Conservation (phyloP, 2,329 filamentous ascomycete genomes). For the Trichoderma sp. region DNA sequence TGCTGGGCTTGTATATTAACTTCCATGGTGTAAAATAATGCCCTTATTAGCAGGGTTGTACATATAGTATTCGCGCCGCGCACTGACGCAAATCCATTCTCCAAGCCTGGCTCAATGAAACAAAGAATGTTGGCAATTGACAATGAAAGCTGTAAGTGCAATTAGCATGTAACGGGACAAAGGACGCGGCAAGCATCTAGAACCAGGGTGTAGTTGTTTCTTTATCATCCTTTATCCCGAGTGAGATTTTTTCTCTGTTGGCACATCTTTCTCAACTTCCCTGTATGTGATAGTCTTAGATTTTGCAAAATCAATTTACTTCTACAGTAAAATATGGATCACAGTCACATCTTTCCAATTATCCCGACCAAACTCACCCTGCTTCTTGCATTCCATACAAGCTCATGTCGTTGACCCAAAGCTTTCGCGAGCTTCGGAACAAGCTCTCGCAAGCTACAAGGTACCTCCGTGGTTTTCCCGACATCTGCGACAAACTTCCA, state of each 20-base stretch:
- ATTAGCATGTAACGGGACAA: not conserved
- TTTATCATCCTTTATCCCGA: not conserved
- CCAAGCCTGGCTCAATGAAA: not conserved
- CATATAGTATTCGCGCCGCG: not conserved
- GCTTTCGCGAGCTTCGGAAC: not conserved
- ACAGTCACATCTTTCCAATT: not conserved
- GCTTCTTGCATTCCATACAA: not conserved
- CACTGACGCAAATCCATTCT: not conserved
- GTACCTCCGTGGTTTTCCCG: slow-evolving; percentile 8
- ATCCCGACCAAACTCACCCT: not conserved
- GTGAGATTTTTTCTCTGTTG: not conserved
- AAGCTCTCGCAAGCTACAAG: not conserved
- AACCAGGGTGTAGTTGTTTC: not conserved
- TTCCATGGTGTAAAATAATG: not conserved
- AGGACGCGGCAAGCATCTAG: not conserved
- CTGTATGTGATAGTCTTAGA: not conserved
- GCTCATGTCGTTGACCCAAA: not conserved
- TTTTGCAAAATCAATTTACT: not conserved
- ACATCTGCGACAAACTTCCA: not conserved
- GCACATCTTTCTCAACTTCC: not conserved
- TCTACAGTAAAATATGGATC: not conserved
- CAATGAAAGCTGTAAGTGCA: not conserved
- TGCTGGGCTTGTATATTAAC: slow-evolving; percentile 11
- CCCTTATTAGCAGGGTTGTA: slow-evolving; percentile 1
- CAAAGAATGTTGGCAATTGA: not conserved